Conservation (phyloP, 345 rosid genomes). For the Nephelium lappaceum region DNA sequence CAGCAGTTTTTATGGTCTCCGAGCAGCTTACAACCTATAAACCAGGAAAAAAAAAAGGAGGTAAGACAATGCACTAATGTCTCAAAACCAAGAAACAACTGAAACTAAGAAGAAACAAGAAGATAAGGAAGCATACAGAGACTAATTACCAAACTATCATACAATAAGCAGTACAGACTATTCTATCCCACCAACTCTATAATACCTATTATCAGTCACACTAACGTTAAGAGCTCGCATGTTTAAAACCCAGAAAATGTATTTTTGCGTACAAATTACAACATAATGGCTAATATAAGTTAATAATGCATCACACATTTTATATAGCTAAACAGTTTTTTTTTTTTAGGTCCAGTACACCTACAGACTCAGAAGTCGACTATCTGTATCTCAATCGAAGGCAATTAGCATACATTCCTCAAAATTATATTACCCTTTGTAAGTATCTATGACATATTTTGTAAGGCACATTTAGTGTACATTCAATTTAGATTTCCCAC, state of each 20-base stretch:
- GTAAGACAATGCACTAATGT: constrained; percentile 14
- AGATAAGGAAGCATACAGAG: not conserved
- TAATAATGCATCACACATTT: not conserved
- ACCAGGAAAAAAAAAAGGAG: not conserved
- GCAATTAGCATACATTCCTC: not conserved
- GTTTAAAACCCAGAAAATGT: not conserved
- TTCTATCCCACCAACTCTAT: not conserved
- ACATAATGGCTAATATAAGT: not conserved
- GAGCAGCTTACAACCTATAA: constrained; percentile 43
- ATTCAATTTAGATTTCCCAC: not conserved
- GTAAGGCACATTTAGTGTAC: not conserved
- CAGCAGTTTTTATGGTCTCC: constrained; percentile 34
- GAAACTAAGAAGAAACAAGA: not conserved
- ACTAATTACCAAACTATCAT: not conserved
- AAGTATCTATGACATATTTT: not conserved
- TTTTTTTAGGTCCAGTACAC: not conserved
- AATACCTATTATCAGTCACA: not conserved
- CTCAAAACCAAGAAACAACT: not conserved
- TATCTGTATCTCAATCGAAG: not conserved
- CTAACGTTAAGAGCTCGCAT: not conserved
- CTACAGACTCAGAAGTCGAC: not conserved
- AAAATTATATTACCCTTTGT: not conserved
- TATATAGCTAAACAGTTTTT: not conserved
- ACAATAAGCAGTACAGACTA: not conserved
- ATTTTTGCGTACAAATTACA: too few species aligned